These are phyloP conservation scores for Fusarium transvaalense DNA, from an alignment of 2,329 filamentous ascomycete species.

Conservation along the genomic window DNA sequence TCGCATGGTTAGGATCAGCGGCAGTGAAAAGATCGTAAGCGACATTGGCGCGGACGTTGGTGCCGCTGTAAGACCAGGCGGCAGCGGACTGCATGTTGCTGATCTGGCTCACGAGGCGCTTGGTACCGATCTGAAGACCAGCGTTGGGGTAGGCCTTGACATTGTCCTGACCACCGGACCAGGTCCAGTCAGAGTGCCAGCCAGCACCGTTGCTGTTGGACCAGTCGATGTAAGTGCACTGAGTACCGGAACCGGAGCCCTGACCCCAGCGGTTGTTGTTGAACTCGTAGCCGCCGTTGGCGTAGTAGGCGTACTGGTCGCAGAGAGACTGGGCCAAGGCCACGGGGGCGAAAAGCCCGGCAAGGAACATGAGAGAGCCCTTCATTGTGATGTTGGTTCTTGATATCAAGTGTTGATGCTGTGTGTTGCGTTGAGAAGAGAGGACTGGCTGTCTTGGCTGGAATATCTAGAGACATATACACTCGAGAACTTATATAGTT, in stretches of 20 bases:
- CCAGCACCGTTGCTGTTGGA: conserved; percentile 25
- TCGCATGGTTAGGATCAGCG: conserved; percentile 10
- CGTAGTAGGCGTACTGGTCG: conserved; percentile 25
- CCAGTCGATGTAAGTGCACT: conserved; percentile 27
- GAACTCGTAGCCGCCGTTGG: conserved; percentile 22
- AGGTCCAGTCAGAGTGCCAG: conserved; percentile 23
- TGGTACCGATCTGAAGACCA: conserved; percentile 11
- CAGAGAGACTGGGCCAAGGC: conserved; percentile 19
- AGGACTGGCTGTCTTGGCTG: neutral
- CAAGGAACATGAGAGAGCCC: conserved; percentile 13
- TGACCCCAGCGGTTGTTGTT: conserved; percentile 32
- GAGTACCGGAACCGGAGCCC: conserved; percentile 9
- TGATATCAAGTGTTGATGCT: neutral
- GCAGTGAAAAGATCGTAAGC: conserved; percentile 29
- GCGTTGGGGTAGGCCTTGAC: conserved; percentile 25
- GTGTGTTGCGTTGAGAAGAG: neutral
- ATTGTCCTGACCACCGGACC: conserved; percentile 16
- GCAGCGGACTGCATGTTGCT: conserved; percentile 27
- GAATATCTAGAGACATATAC: neutral
- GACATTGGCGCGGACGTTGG: conserved; percentile 20
- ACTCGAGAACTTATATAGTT: neutral
- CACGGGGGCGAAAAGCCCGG: conserved; percentile 19
- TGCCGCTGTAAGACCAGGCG: conserved; percentile 25
- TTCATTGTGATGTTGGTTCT: conserved; percentile 6
- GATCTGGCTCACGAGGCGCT: conserved; percentile 17